Evolutionary conservation across 2,329 filamentous ascomycete species (phyloP).

Genomic region (Microcyclospora pomicola): DNA sequence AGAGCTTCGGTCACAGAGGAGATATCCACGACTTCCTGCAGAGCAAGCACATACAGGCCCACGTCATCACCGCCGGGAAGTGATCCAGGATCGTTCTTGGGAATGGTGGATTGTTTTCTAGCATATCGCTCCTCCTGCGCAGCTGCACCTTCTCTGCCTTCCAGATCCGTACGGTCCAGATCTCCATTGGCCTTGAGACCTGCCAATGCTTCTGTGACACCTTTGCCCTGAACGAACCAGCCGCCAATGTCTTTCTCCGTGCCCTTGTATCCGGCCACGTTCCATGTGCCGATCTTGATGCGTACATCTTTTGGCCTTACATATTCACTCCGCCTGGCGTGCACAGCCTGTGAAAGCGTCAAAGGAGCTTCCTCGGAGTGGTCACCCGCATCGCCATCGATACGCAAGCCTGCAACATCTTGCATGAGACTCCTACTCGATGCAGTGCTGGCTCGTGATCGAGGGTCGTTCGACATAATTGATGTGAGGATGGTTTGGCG

Average conservation of each 20-base stretch:
- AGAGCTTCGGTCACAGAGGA: conserved; percentile 67
- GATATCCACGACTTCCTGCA: conserved; percentile 88
- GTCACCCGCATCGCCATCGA: conserved; percentile 22
- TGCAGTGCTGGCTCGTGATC: conserved; percentile 10
- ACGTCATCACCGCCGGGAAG: conserved; percentile 53
- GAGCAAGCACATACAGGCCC: conserved; percentile 74
- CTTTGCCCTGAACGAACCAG: conserved; percentile 76
- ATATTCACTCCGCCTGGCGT: conserved; percentile 66
- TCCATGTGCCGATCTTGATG: conserved; percentile 91
- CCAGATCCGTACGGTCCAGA: conserved; percentile 4
- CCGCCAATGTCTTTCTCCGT: conserved; percentile 75
- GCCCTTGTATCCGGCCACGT: conserved; percentile 71
- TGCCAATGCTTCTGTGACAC: conserved; percentile 50
- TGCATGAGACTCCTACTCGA: conserved; percentile 26
- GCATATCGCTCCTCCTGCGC: conserved; percentile 34
- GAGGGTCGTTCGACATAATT: conserved; percentile 1
- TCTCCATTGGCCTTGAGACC: conserved; percentile 30
- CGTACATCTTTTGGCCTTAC: conserved; percentile 58
- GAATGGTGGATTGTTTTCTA: conserved; percentile 31
- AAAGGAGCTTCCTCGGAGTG: conserved; percentile 10
- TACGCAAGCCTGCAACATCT: conserved; percentile 35
- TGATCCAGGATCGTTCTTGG: conserved; percentile 29
- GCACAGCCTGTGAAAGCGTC: conserved; percentile 43
- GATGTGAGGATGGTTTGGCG: not conserved
- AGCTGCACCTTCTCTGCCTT: conserved; percentile 29